Evolutionary conservation across 169 alveolate genomes (phyloP).

Genomic region (Cryptosporidium sp.): DNA sequence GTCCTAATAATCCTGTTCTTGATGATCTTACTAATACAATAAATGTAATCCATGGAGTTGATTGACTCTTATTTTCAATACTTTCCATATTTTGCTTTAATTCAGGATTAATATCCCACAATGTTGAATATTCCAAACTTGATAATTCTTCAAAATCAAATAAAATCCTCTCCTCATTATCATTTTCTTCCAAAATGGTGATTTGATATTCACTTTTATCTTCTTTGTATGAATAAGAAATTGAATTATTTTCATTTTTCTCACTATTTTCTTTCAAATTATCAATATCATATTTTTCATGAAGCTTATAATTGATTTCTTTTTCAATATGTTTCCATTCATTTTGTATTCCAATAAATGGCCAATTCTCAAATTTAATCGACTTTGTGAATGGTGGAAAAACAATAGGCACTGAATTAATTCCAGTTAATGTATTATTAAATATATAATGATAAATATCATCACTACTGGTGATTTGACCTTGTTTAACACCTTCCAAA

Average conservation of each 20-base stretch:
- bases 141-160: constrained; percentile 15
- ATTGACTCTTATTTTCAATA: constrained; percentile 18
- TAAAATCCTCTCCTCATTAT: background rate
- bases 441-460: constrained; percentile 46
- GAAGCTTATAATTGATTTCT: constrained; percentile 8
- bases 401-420: constrained; percentile 33
- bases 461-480: constrained; percentile 1
- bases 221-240: background rate
- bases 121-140: constrained; percentile 8
- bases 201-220: background rate
- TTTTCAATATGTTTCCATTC: constrained; percentile 47
- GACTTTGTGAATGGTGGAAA: constrained; percentile 76
- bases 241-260: background rate
- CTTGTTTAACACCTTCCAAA: constrained; percentile 37
- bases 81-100: constrained; percentile 17
- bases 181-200: background rate
- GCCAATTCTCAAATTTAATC: constrained; percentile 53
- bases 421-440: background rate
- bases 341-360: constrained; percentile 37
- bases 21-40: constrained; percentile 44
- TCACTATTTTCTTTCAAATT: background rate
- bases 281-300: constrained; percentile 14
- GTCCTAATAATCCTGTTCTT: constrained; percentile 32
- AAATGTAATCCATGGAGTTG: constrained; percentile 66
- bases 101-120: constrained; percentile 69